Evolutionary conservation across 2,329 filamentous ascomycete genomes (phyloP).

Genomic region (Microcyclospora tardicrescens): DNA sequence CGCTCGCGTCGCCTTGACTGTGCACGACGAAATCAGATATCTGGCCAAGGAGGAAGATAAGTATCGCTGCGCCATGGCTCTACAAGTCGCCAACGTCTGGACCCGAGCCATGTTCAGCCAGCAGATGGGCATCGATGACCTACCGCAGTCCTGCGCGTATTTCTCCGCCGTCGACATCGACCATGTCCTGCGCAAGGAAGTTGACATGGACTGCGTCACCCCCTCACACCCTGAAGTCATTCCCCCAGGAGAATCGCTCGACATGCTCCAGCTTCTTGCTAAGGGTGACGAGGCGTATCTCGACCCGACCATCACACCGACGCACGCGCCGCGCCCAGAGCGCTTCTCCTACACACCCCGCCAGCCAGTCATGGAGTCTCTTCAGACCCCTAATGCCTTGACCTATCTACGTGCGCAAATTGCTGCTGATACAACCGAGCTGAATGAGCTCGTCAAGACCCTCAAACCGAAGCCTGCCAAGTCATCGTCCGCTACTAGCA

Average conservation of each 20-base stretch:
- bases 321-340: constrained; percentile 45
- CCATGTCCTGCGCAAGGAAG: constrained; percentile 89
- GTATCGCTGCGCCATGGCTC: constrained; percentile 79
- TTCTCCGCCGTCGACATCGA: constrained; percentile 95
- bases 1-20: constrained; percentile 79
- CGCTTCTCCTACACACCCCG: constrained; percentile 56
- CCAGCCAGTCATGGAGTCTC: constrained; percentile 63
- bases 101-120: constrained; percentile 95
- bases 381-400: constrained; percentile 27
- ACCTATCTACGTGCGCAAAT: constrained; percentile 76
- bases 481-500: no score
- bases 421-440: constrained; percentile 56
- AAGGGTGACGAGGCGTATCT: constrained; percentile 58
- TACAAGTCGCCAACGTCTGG: constrained; percentile 92
- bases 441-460: constrained; percentile 25
- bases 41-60: constrained; percentile 74
- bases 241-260: constrained; percentile 70
- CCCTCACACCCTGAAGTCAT: constrained; percentile 72
- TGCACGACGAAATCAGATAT: constrained; percentile 96
- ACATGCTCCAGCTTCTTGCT: constrained; percentile 64
- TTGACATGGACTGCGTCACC: constrained; percentile 94
- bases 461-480: background rate
- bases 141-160: constrained; percentile 88
- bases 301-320: constrained; percentile 50
- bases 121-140: constrained; percentile 88